A percentile compares a stretch with the other conserved stretches of the same genome.
Conservation (phyloP, 345 rosid genomes). For the Salix brachista region DNA sequence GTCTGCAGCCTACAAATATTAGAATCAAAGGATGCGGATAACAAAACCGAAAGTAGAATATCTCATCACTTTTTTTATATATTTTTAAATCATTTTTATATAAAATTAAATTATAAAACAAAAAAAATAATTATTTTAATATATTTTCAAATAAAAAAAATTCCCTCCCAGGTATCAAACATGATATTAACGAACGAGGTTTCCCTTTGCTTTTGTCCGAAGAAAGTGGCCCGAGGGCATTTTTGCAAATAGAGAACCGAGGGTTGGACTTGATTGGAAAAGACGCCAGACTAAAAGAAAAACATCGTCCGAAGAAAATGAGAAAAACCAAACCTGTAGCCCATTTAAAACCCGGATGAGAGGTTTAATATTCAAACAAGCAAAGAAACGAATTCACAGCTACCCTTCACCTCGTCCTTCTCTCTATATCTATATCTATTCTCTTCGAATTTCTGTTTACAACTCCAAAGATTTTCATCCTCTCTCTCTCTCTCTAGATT, state of each 20-base stretch:
- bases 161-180: no score
- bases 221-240: conserved; percentile 48
- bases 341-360: conserved; percentile 21
- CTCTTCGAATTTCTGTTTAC: conserved; percentile 16
- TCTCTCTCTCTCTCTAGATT: conserved; percentile 11
- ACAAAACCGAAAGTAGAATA: conserved; percentile 12
- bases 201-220: conserved; percentile 55
- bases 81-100: no score
- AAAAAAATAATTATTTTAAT: no score
- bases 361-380: conserved; percentile 34
- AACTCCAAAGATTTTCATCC: conserved; percentile 21
- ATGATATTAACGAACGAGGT: not conserved
- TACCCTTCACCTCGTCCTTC: not conserved
- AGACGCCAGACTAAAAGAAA: conserved; percentile 13
- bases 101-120: no score
- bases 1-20: conserved; percentile 2
- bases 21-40: conserved; percentile 10
- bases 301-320: conserved; percentile 1
- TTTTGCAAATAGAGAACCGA: conserved; percentile 6
- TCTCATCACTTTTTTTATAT: conserved; percentile 4
- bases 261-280: conserved; percentile 25
- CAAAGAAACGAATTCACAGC: conserved; percentile 50
- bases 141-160: no score
- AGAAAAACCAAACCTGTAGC: conserved; percentile 3
- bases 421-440: conserved; percentile 17